Percentiles rank a stretch among this genome's conserved stretches.
These are phyloP conservation scores for Arachis stenosperma DNA, from an alignment of 306 rosid genomes.

Conservation along the genomic window DNA sequence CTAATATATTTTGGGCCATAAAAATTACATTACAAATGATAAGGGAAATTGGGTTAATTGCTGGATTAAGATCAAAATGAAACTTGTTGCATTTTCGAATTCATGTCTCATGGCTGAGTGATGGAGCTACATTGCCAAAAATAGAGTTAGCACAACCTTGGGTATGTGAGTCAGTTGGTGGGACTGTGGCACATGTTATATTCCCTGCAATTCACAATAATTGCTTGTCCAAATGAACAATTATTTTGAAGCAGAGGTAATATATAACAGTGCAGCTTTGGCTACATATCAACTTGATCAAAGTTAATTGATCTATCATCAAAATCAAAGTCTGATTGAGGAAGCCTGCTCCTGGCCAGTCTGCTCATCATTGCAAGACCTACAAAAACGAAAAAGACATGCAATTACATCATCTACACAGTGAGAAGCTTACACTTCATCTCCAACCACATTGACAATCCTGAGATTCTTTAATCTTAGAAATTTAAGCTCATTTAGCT, in stretches of 20 bases:
- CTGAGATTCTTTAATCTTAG: not conserved
- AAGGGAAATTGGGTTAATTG: not conserved
- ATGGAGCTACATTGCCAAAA: constrained; percentile 20
- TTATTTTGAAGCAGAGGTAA: no score
- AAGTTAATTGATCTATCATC: constrained; percentile 68
- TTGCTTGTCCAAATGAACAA: no score
- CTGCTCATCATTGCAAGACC: constrained; percentile 86
- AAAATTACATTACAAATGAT: no score
- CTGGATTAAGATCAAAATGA: constrained; percentile 28
- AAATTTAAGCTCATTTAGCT: not conserved
- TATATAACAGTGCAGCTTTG: constrained; percentile 2
- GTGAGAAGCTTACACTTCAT: not conserved
- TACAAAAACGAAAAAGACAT: constrained; percentile 36
- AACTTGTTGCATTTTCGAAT: constrained; percentile 20
- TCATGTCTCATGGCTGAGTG: constrained; percentile 18
- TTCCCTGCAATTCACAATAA: no score
- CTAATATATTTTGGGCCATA: not conserved
- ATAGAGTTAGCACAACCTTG: constrained; percentile 24
- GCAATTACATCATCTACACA: constrained; percentile 11
- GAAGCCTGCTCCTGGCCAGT: constrained; percentile 69
- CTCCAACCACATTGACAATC: not conserved
- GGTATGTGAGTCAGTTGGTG: not conserved
- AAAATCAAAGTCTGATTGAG: constrained; percentile 52
- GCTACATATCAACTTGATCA: constrained; percentile 62
- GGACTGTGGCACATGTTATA: not conserved